Conservation (phyloP, 2,329 filamentous ascomycete species). For the Fusarium hainanense region DNA sequence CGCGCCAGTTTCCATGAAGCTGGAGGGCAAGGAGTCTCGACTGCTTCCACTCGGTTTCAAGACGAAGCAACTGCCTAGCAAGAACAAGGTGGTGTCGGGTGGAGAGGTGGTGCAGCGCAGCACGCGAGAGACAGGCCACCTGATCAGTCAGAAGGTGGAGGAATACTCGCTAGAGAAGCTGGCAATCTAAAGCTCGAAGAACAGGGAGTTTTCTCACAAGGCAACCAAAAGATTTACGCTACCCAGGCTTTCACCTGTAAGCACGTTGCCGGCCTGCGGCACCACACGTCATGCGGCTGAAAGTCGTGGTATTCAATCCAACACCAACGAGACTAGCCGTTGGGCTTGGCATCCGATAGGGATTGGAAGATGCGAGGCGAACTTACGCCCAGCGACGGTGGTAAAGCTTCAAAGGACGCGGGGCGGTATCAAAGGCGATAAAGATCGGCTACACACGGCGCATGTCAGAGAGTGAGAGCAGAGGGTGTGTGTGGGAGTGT, state of each 20-base stretch:
- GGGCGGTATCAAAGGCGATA: conserved; percentile 27
- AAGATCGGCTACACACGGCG: conserved; percentile 42
- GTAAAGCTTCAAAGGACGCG: conserved; percentile 23
- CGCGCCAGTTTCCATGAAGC: conserved; percentile 57
- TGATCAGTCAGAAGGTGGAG: conserved; percentile 82
- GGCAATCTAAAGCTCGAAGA: conserved; percentile 61
- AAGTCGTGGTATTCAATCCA: conserved; percentile 8
- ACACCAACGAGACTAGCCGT: conserved; percentile 17
- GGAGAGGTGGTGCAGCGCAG: conserved; percentile 78
- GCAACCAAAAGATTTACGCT: conserved; percentile 25
- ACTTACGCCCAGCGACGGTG: conserved; percentile 27
- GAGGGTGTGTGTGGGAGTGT: conserved; percentile 24
- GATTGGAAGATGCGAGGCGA: conserved; percentile 36
- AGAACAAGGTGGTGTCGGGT: conserved; percentile 70
- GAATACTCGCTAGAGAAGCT: conserved; percentile 87
- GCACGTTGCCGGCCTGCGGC: conserved; percentile 24
- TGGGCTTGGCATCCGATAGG: conserved; percentile 10
- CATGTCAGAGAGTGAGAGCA: conserved; percentile 9
- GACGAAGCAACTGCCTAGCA: conserved; percentile 61
- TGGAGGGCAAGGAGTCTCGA: conserved; percentile 58
- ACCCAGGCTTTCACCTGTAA: conserved; percentile 12
- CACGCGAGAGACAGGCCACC: conserved; percentile 77
- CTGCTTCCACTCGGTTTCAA: conserved; percentile 80
- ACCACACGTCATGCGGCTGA: conserved; percentile 41
- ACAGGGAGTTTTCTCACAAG: conserved; percentile 21